Evolutionary conservation across 73 alveolate genomes (phyloP).

Genomic region (Paraurostyla sp.): DNA sequence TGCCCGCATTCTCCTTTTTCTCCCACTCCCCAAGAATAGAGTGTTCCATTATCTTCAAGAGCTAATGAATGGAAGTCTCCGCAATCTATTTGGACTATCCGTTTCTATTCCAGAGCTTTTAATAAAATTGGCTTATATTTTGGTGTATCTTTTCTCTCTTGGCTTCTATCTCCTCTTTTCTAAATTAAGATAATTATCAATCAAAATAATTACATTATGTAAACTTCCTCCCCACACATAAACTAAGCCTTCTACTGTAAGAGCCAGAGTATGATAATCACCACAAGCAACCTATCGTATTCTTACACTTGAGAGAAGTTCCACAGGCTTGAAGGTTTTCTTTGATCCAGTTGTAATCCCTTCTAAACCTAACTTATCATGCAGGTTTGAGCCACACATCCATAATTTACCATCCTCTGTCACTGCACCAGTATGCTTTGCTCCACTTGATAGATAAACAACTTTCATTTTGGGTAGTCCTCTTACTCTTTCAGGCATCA

Average conservation of each 20-base stretch:
- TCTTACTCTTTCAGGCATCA: slow-evolving; percentile 52
- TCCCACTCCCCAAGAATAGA: slow-evolving; percentile 99
- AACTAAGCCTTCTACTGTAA: slow-evolving; percentile 63
- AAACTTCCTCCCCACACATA: slow-evolving; percentile 92
- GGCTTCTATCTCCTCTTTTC: slow-evolving; percentile 88
- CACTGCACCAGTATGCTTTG: slow-evolving; percentile 90
- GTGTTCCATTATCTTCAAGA: slow-evolving; percentile 89
- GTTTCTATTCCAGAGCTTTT: slow-evolving; percentile 65
- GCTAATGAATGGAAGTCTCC: slow-evolving; percentile 99
- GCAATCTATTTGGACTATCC: slow-evolving; percentile 90
- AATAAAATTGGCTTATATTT: slow-evolving; percentile 72
- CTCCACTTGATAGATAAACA: slow-evolving; percentile 89
- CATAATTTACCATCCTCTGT: slow-evolving; percentile 87
- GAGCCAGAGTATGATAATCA: slow-evolving; percentile 73
- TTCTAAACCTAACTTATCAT: slow-evolving; percentile 93
- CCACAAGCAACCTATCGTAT: slow-evolving; percentile 72
- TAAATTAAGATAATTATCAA: background rate
- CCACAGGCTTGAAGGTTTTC: slow-evolving; percentile 57
- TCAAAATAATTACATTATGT: slow-evolving; percentile 66
- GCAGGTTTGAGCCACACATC: slow-evolving; percentile 94
- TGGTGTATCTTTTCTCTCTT: slow-evolving; percentile 25
- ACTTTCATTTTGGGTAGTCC: slow-evolving; percentile 37
- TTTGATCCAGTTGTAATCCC: slow-evolving; percentile 55
- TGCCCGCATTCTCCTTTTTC: slow-evolving; percentile 98
- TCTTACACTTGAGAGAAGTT: slow-evolving; percentile 13